phyloP scores from a whole-genome alignment of 495 filamentous ascomycete species.

The Hypoxylon lenormandii region DNA sequence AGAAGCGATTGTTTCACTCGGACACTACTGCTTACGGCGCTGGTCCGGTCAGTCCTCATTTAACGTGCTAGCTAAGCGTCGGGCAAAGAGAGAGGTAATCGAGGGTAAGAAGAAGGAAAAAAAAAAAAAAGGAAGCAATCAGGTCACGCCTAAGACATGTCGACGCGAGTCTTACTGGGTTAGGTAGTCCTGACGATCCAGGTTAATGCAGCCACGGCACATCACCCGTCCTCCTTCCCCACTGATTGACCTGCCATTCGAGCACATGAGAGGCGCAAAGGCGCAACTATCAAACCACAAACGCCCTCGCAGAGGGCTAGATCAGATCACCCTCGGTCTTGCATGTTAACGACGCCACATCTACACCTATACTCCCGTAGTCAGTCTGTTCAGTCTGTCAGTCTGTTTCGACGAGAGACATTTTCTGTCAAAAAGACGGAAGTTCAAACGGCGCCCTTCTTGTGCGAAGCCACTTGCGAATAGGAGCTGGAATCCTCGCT shows the following conservation, averaged over 20 bases:
- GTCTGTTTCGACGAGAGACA: conserved; percentile 14
- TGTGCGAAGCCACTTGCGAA: background rate
- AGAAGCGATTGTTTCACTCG: conserved; percentile 16
- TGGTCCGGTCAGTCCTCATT: conserved; percentile 1
- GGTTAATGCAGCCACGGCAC: conserved; percentile 41
- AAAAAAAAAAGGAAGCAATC: conserved; percentile 4
- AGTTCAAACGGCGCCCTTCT: background rate
- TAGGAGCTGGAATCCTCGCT: no score
- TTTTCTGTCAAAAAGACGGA: conserved; percentile 4
- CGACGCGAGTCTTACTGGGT: background rate
- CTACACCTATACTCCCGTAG: conserved; percentile 3
- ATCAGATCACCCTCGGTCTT: conserved; percentile 18
- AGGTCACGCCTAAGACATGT: background rate
- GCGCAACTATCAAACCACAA: conserved; percentile 6
- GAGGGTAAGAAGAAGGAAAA: conserved; percentile 13
- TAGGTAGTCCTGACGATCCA: background rate
- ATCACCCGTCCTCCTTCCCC: conserved; percentile 27
- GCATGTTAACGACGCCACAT: conserved; percentile 16
- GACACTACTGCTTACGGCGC: conserved; percentile 29
- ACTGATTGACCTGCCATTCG: background rate
- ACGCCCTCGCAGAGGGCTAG: conserved; percentile 7
- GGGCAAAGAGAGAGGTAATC: conserved; percentile 1
- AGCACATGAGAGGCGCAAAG: background rate
- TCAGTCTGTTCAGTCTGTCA: background rate
- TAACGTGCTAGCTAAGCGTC: background rate